Base-by-base conservation (phyloP, 805 yeast genomes). In the Brettanomyces sp. region DNA sequence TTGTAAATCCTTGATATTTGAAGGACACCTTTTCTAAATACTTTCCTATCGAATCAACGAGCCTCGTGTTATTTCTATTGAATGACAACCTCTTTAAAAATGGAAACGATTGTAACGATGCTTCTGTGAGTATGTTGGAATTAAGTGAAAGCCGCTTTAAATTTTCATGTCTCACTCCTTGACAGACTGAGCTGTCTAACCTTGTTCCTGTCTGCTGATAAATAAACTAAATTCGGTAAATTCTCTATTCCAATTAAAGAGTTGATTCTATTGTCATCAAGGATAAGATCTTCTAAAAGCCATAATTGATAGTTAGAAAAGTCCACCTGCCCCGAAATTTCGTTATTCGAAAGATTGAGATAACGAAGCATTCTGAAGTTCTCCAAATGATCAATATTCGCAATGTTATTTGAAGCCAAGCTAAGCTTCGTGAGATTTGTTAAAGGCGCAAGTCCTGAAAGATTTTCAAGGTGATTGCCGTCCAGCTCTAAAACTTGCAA, bases 121-220 rank as follows among this genome's bases (percentile, higher is more conserved):
- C 12, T n/a, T 6, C 32, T 3, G 21, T 12, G 14, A 44, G 5
- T 24, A 33, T 39, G 24, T 33, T 39, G 24, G 14, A 60, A 45
- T 67, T 69, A 23, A 74, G 36, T 13, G 60, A 47, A 38, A 71
- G 50, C 51, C 68, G 69, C 52, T 68, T 73, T 53, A 71, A 57
- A 28, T 55, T 58, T 6, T 39, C 11, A 41, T 65, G 68, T 24
- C 28, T 36, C 36, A 35, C 36, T 30, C 33, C 41, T 5, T 43
- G 44, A 37, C 53, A 53, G 1, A 40, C n/a, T 39, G 39, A 71
- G 50, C 3, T 47, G 47, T 5, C 62, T 43, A 39, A 77, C 46
- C 25, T 54, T 56, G 51, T 77, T 77, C 12, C 68, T 72, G 45
- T 69, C 70, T 36, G 66, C 57, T 35, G 74, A 69, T 38, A 77